phyloP scores from a whole-genome alignment of 768 basidiomycete genomes.

The Serendipita vermifera region DNA sequence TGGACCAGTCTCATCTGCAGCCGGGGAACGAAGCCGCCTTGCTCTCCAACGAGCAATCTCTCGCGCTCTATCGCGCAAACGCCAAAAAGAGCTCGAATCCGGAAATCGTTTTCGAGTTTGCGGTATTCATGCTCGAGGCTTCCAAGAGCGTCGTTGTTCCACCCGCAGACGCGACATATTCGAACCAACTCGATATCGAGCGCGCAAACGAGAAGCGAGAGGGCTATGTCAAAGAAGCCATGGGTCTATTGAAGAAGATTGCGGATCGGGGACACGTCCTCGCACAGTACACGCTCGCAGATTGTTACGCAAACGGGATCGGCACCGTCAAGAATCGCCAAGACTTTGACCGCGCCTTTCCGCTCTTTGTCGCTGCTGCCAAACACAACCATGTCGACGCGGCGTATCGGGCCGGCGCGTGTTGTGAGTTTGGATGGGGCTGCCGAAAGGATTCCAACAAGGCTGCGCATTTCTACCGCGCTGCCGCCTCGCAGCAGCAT shows the following conservation, averaged over 20 bases:
- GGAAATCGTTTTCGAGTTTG: slow-evolving; percentile 94
- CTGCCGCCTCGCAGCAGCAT: slow-evolving; percentile 81
- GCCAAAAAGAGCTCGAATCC: slow-evolving; percentile 99
- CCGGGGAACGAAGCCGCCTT: slow-evolving; percentile 88
- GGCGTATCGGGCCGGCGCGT: slow-evolving; percentile 89
- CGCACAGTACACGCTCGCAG: slow-evolving; percentile 94
- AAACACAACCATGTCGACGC: slow-evolving; percentile 97
- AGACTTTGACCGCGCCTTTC: slow-evolving; percentile 95
- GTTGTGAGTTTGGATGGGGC: slow-evolving; percentile 99
- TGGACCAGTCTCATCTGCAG: slow-evolving; percentile 84
- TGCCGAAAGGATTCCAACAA: slow-evolving; percentile 86
- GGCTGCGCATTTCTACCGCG: slow-evolving; percentile 84
- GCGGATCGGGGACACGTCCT: slow-evolving; percentile 90
- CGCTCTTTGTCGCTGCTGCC: slow-evolving; percentile 87
- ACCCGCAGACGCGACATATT: slow-evolving; percentile 48
- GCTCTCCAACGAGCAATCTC: slow-evolving; percentile 87
- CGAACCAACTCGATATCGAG: slow-evolving; percentile 56
- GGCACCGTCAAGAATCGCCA: slow-evolving; percentile 81
- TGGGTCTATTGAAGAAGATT: slow-evolving; percentile 70
- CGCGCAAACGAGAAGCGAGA: slow-evolving; percentile 71
- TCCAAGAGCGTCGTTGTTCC: slow-evolving; percentile 81
- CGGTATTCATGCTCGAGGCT: slow-evolving; percentile 97
- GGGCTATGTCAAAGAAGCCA: slow-evolving; percentile 81
- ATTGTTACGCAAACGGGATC: slow-evolving; percentile 97
- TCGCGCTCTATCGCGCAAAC: slow-evolving; percentile 93